Evolutionary conservation across 1,284 basidiomycete species (phyloP).

Genomic region (Ustilago bromivora): DNA sequence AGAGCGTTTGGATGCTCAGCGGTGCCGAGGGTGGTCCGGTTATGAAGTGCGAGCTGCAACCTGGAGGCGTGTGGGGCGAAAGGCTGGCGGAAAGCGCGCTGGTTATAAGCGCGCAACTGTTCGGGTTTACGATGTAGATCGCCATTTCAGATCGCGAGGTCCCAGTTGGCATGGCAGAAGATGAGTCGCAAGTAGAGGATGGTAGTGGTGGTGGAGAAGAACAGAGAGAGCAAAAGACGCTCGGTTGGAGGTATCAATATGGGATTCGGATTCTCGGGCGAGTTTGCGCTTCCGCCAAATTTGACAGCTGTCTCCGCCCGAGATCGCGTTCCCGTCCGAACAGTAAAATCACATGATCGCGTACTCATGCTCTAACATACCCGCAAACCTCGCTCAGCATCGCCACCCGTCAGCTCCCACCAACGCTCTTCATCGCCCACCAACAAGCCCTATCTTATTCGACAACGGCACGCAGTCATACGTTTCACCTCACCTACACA

Average conservation of each 20-base stretch:
- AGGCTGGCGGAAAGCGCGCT: no score
- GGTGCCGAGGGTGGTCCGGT: no score
- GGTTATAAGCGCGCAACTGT: conserved; percentile 13
- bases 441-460: no score
- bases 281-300: conserved; percentile 20
- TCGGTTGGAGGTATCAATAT: conserved; percentile 6
- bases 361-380: no score
- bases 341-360: background rate
- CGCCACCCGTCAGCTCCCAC: no score
- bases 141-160: background rate
- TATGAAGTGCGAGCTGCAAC: no score
- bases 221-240: background rate
- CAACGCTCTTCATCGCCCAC: no score
- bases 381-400: no score
- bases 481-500: no score
- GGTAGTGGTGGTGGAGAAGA: background rate
- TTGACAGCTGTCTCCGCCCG: conserved; percentile 13
- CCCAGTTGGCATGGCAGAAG: background rate
- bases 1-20: conserved; percentile 27
- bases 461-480: no score
- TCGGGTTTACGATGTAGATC: conserved; percentile 43
- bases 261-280: conserved; percentile 29
- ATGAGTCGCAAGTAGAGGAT: background rate
- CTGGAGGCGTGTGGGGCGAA: no score
- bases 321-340: background rate